These are phyloP conservation scores for Cyberlindnera xishuangbannaensis DNA, from an alignment of 805 yeast genomes.

Conservation along the genomic window DNA sequence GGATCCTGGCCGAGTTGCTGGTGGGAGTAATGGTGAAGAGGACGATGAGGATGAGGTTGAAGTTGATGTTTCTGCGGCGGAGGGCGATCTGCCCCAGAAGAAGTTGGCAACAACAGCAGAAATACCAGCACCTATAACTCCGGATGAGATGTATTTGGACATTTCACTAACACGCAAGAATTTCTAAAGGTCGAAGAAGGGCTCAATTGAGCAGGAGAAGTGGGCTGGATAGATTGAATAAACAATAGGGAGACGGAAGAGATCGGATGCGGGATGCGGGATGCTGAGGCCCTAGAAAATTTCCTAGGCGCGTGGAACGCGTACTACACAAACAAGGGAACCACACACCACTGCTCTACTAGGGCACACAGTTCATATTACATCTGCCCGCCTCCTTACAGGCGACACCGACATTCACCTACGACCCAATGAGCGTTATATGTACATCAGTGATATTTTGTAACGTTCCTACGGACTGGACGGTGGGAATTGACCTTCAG, in stretches of 20 bases:
- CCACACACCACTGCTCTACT: no score
- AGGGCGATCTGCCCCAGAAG: constrained; percentile 27
- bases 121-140: constrained; percentile 16
- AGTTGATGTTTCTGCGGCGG: constrained; percentile 6
- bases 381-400: no score
- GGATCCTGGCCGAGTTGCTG: constrained; percentile 5
- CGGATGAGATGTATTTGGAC: constrained; percentile 22
- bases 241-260: no score
- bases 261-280: no score
- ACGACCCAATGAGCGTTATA: no score
- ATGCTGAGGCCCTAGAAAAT: no score
- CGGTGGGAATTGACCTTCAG: constrained; percentile 43
- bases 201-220: no score
- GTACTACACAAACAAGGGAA: no score
- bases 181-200: not conserved
- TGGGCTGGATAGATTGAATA: no score
- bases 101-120: constrained; percentile 30
- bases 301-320: no score
- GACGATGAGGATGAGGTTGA: constrained; percentile 1
- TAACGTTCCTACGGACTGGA: constrained; percentile 30
- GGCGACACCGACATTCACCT: no score
- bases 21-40: constrained; percentile 5
- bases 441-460: constrained; percentile 25
- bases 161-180: constrained; percentile 4
- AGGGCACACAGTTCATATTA: no score